Evolutionary conservation across 306 rosid species (phyloP), one percentile per base, ranked within the genome.

Genomic region (Sindora glabra): DNA sequence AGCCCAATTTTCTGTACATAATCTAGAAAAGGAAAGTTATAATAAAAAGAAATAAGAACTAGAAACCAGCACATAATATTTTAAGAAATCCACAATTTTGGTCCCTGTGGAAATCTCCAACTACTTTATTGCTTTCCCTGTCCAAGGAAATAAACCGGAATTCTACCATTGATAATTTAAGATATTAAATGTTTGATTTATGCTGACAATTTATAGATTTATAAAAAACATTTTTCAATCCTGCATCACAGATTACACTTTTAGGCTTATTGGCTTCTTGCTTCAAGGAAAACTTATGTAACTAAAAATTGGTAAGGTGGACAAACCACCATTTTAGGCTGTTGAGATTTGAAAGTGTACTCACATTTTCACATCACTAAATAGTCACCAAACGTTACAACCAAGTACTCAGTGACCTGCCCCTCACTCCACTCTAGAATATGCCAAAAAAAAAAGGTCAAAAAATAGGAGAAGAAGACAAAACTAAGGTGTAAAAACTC

Each of bases 321-420:
- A 33, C 11, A 36, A 59, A 56, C 14, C 23, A 67, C 39, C 56
- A 50, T 25, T 32, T 33, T 11, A 75, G 53, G 64, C 65, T 46
- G 36, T 26, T 0, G 40, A 61, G 8, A 44, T 34, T 48, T 46
- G 65, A 25, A 67, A 52, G 32, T 48, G 34, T 38, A 69, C 95
- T 92, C 79, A 92, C 99, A 89, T 75, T 73, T 92, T 92, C 37
- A 92, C 90, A 66, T 92, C 96, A 11, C 77, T 69, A 63, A 92
- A 77, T 92, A 92, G 75, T 92, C 99, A 23, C 96, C 76, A 70
- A 92, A 92, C 21, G 99, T 89, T 71, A 89, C 95, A 71, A 89
- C 95, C 53, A 92, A 86, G 88, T 72, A 83, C 73, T 89, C 99
- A 1, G 99, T 92, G 45, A 92, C 85, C 62, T 86, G 95, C 48